phyloP scores from a whole-genome alignment of 495 filamentous ascomycete genomes.

The Tricharina praecox region DNA sequence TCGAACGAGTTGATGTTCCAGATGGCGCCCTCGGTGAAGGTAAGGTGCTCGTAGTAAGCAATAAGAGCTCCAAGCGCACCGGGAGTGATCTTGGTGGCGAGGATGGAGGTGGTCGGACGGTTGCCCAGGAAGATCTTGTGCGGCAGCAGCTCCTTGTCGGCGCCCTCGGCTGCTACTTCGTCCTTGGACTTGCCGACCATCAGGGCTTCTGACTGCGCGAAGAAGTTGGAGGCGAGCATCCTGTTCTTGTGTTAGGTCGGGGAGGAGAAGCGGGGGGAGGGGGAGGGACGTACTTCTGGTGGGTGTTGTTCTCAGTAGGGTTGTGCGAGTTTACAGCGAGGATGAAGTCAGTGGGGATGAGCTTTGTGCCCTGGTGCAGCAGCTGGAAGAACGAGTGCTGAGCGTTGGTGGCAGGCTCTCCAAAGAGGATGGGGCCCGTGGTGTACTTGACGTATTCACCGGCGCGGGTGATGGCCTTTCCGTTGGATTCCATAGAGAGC shows the following conservation, averaged over 20 bases:
- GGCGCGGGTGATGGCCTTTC: conserved; percentile 85
- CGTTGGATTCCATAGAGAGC: conserved; percentile 98
- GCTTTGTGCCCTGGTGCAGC: conserved; percentile 95
- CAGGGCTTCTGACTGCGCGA: conserved; percentile 90
- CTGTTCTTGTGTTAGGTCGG: conserved; percentile 27
- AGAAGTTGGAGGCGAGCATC: conserved; percentile 97
- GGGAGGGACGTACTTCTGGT: conserved; percentile 51
- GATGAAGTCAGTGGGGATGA: conserved; percentile 96
- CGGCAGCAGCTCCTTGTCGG: conserved; percentile 65
- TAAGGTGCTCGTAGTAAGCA: conserved; percentile 95
- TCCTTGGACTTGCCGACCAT: conserved; percentile 96
- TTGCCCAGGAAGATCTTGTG: conserved; percentile 99
- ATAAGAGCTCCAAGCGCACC: conserved; percentile 86
- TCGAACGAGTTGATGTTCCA: conserved; percentile 99
- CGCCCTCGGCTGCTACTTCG: conserved; percentile 75
- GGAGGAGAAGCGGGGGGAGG: too few relatives aligned
- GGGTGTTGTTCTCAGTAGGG: conserved; percentile 74
- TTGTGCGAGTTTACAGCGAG: conserved; percentile 92
- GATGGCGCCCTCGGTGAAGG: conserved; percentile 90
- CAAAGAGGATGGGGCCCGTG: conserved; percentile 85
- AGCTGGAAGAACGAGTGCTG: conserved; percentile 99
- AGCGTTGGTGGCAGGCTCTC: conserved; percentile 95
- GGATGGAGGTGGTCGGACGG: conserved; percentile 84
- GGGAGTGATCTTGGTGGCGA: conserved; percentile 88
- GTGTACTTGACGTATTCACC: conserved; percentile 92